Evolutionary conservation across 2,329 filamentous ascomycete genomes (phyloP).

Genomic region (Exophiala xenobiotica): DNA sequence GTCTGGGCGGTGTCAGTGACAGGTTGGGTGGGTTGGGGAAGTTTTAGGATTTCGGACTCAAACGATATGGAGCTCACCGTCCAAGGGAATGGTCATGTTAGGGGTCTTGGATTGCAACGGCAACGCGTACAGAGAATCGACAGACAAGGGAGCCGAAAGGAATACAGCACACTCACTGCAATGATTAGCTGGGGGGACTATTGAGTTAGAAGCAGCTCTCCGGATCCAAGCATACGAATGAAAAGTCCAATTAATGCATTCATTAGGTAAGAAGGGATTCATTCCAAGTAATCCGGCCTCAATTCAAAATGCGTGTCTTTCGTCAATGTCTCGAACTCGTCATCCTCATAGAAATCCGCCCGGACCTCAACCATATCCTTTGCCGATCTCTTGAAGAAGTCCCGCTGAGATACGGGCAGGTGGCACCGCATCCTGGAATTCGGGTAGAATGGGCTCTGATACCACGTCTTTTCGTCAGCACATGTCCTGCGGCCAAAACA

Average conservation of each 20-base stretch:
- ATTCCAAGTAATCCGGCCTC: background rate
- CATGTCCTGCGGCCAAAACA: too few relatives aligned
- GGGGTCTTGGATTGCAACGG: too few relatives aligned
- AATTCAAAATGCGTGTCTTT: background rate
- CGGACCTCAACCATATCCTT: background rate
- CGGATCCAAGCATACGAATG: too few relatives aligned
- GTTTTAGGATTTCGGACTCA: background rate
- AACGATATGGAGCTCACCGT: background rate
- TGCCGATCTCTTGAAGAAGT: background rate
- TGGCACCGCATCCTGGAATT: background rate
- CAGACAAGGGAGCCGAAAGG: too few relatives aligned
- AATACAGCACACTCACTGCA: too few relatives aligned
- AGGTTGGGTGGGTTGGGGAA: conserved; percentile 16
- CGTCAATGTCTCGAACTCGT: background rate
- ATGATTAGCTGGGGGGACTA: too few relatives aligned
- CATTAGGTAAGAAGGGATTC: background rate
- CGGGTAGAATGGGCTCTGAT: background rate
- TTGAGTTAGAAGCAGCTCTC: too few relatives aligned
- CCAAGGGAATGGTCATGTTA: too few relatives aligned
- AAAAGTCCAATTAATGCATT: too few relatives aligned
- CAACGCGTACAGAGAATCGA: too few relatives aligned
- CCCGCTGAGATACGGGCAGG: background rate
- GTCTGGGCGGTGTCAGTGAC: conserved; percentile 17
- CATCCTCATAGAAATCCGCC: conserved; percentile 1
- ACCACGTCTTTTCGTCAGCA: too few relatives aligned